Evolutionary conservation across 331 rosid species (phyloP), one percentile per base, ranked within the genome.

Genomic region (Saraca asoca): DNA sequence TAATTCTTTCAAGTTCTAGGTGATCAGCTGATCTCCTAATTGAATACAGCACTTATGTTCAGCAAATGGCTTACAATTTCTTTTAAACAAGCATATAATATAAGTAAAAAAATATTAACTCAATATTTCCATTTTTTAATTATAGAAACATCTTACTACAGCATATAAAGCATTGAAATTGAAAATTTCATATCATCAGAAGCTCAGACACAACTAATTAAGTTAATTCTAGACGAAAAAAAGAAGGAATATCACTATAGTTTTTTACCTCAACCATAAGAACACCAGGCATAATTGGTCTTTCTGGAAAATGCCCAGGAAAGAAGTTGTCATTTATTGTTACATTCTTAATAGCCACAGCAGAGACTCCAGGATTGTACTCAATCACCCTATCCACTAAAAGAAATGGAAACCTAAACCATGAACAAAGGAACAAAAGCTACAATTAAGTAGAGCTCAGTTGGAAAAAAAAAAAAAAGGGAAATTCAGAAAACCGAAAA

Each of bases 231-330:
- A 57, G 49, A 53, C 31, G 50, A 53, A 43, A 31, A 48, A 62
- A 58, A 5, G 13, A 55, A 37, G 57, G 41, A 57, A 38, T 54
- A 17, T 10, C 6, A 35, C 31, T 37, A 12, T 50, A 15, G 69
- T 41, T 18, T 52, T n/a, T 57, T 76, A 91, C 97, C 98, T 91
- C 96, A 74, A 91, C 80, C 92, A 89, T 89, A 78, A 91, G 98
- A 82, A 91, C 98, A 34, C 98, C 92, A 42, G 96, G 96, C 97
- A 94, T 94, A 42, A 94, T 94, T 0, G 99, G 99, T 68, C 99
- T 88, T 68, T 94, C 99, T 0, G 97, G 99, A 74, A 94, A 94
- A 80, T 94, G 97, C 10, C 99, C 97, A 17, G 99, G 97, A 68
- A 94, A 94, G 68, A 94, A 90, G 75, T 86, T 90, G 44, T 94